Conservation (phyloP, 2,329 filamentous ascomycete genomes). For the Fusarium coicis region DNA sequence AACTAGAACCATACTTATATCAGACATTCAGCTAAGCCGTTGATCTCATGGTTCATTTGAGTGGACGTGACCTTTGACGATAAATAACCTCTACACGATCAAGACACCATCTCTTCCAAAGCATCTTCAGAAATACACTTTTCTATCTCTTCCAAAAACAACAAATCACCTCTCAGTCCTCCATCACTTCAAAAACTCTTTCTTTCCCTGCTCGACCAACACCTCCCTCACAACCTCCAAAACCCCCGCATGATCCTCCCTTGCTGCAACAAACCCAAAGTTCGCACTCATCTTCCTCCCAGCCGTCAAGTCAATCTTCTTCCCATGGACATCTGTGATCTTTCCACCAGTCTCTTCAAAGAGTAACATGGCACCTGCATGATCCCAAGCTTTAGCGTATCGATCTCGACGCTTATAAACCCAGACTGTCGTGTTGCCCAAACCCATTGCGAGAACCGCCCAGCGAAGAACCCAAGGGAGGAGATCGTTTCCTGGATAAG, state of each 20-base stretch:
- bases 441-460: conserved; percentile 62
- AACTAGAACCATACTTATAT: accelerated
- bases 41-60: neutral
- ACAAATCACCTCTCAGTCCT: accelerated
- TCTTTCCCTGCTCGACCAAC: conserved; percentile 57
- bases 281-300: conserved; percentile 63
- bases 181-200: conserved; percentile 32
- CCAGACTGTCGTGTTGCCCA: conserved; percentile 66
- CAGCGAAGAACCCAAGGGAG: conserved; percentile 69
- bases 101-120: neutral
- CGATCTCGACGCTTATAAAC: conserved; percentile 62
- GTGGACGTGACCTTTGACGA: neutral
- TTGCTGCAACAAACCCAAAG: conserved; percentile 67
- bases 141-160: neutral
- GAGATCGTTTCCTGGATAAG: conserved; percentile 62
- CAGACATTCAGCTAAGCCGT: neutral
- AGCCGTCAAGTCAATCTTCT: conserved; percentile 59
- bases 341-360: conserved; percentile 67
- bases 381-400: conserved; percentile 68
- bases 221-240: conserved; percentile 80
- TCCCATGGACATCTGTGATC: conserved; percentile 65
- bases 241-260: conserved; percentile 56
- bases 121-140: neutral
- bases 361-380: conserved; percentile 68
- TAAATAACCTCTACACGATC: neutral